Evolutionary conservation across 2,329 filamentous ascomycete species (phyloP), one percentile per base, ranked within the genome.

Genomic region (Cladobotryum protrusum): DNA sequence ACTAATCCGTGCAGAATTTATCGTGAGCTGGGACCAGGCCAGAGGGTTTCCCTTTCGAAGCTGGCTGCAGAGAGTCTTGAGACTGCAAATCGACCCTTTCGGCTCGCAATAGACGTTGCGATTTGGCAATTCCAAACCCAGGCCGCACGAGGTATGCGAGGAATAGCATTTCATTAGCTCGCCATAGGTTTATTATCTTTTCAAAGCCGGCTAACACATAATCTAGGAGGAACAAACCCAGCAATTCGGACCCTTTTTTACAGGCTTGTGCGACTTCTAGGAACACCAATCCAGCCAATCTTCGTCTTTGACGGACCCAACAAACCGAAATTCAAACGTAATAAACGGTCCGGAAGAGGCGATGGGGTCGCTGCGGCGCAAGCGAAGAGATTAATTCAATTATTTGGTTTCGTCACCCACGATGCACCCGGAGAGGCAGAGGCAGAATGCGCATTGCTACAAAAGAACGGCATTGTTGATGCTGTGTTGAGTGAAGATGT

Each of bases 71-170:
- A 90, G 43, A 85, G 88, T 58, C 80, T 95, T 56, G 81, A 89
- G 60, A 69, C 77, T 48, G 82, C 81, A 11, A 78, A 79, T 19
- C 79, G 85, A 2, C 91, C 91, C 0, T 74, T 97, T 37, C 85
- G 91, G 37, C 76, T 99, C 43, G 93, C 93, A 36, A 87, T 99
- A 56, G 93, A 99, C 64, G 87, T 95, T 58, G 89, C 90, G 3
- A 97, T 99, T 63, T 99, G 93, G 93, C 86, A 96, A 41, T 97
- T 96, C 63, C 93, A 99, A 63, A 85, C 85, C 12, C 90, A 95
- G 63, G 85, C 89, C 13, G 87, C 87, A 15, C 83, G 83, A 72
- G 89, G 82, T 79, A 61, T 32, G 59, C 50, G 18, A 14, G n/a
- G 4, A 43, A 37, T 11, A 8, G 12, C 8, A 14, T 24, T 32